Conservation (phyloP, 1,284 basidiomycete genomes). For the Malassezia globosa region DNA sequence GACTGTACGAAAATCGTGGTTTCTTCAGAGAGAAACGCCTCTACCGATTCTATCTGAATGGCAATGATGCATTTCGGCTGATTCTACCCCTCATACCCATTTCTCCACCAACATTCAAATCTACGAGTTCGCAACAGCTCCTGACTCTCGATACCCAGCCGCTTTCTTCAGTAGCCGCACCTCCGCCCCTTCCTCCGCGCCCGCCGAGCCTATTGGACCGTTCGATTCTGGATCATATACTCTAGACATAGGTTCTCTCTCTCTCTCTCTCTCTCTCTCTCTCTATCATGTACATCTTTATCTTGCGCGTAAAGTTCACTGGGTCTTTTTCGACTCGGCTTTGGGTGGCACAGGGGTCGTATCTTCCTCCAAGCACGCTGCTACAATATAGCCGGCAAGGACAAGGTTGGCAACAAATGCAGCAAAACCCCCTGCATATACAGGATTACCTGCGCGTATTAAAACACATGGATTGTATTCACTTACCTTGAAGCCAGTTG, state of each 20-base stretch:
- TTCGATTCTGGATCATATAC: neutral
- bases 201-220: neutral
- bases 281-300: neutral
- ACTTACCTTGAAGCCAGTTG: constrained; percentile 27
- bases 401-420: constrained; percentile 44
- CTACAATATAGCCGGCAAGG: constrained; percentile 35
- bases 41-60: constrained; percentile 89
- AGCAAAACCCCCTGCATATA: constrained; percentile 41
- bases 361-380: constrained; percentile 41
- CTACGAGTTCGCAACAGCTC: no score
- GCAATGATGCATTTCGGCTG: constrained; percentile 40
- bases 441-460: constrained; percentile 28
- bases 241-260: neutral
- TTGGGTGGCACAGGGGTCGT: neutral
- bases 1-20: constrained; percentile 78
- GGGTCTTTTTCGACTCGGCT: constrained; percentile 7
- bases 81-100: constrained; percentile 21
- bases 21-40: constrained; percentile 93
- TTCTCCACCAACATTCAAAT: neutral
- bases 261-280: neutral
- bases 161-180: no score
- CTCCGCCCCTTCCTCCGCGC: neutral
- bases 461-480: neutral
- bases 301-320: constrained; percentile 5
- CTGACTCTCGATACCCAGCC: no score